Conservation (phyloP, 768 basidiomycete genomes). For the Termitomyces sp. region DNA sequence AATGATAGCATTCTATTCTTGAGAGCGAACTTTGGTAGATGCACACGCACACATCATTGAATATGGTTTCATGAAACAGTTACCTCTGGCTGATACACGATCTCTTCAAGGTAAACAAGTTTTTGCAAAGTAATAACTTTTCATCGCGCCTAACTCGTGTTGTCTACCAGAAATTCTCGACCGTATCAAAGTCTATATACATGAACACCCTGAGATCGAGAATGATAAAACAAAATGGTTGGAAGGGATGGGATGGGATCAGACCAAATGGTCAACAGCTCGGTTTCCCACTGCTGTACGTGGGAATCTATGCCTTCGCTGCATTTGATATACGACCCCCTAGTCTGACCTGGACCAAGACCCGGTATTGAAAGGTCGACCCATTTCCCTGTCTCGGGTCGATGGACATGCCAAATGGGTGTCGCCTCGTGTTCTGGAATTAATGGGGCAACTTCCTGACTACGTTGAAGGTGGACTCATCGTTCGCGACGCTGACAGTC, state of each 20-base stretch:
- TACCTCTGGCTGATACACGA: slow-evolving; percentile 54
- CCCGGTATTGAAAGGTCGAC: slow-evolving; percentile 59
- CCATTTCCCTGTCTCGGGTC: slow-evolving; percentile 71
- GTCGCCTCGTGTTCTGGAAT: slow-evolving; percentile 64
- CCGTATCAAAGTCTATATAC: slow-evolving; percentile 55
- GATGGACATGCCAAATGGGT: slow-evolving; percentile 91
- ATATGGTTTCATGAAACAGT: slow-evolving; percentile 68
- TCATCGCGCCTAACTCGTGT: not conserved
- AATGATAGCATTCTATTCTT: not conserved
- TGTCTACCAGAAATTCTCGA: slow-evolving; percentile 53
- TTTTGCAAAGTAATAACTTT: not conserved
- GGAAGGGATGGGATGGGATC: slow-evolving; percentile 91
- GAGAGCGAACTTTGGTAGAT: slow-evolving; percentile 37
- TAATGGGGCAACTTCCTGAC: slow-evolving; percentile 58
- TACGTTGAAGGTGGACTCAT: slow-evolving; percentile 75
- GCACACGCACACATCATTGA: slow-evolving; percentile 77
- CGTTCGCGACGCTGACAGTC: slow-evolving; percentile 54
- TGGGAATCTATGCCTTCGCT: not conserved
- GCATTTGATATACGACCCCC: not conserved
- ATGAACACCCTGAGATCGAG: slow-evolving; percentile 50
- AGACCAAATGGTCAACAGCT: slow-evolving; percentile 67
- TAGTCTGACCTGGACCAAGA: slow-evolving; percentile 75
- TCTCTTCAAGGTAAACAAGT: slow-evolving; percentile 52
- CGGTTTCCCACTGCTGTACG: slow-evolving; percentile 73
- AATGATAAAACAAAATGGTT: slow-evolving; percentile 64